Evolutionary conservation across 495 filamentous ascomycete species (phyloP), one percentile per base, ranked within the genome.

Genomic region (Rostrohypoxylon terebratum): DNA sequence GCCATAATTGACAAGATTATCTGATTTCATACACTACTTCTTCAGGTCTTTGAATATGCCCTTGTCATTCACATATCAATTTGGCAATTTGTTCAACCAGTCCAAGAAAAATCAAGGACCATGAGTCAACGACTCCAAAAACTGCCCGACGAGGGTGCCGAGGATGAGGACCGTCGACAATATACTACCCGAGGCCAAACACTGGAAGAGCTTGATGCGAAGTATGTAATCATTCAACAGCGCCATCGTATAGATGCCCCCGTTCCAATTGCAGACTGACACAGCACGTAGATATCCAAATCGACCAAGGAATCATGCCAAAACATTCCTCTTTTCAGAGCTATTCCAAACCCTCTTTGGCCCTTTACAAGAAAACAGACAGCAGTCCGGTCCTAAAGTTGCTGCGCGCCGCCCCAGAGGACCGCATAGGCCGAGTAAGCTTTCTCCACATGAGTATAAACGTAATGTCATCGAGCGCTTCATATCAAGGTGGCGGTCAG

Each of bases 401-500:
- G 78, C 14, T 4, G 78, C 14, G 1, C 38, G 82, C 18, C 81
- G 86, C 11, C 83, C 83, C 59, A 90, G 88, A 75, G 69, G 91
- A 0, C 87, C 86, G 10, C 84, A 89, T 66, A 88, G 88, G 3
- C 77, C 83, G 9, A 80, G 82, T 25, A 87, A 84, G 36, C 81
- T 90, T 18, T 91, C 90, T n/a, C 92, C 94, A 4, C 89, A 94
- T 74, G 94, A 98, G 75, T 85, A 90, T 58, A 87, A 94, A 8
- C 88, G 91, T n/a, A 88, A 89, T 73, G 91, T 98, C 72, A 95
- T 99, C 77, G 90, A 94, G 66, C 86, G 90, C 25, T 99, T 97
- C 82, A 93, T 99, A 72, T 88, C 91, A 25, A 88, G 89, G 77
- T 99, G 96, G 96, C 86, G 94, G 36, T 87, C 88, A 55, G 91